Evolutionary conservation across 345 rosid genomes (phyloP).

Genomic region (Nephelium lappaceum): DNA sequence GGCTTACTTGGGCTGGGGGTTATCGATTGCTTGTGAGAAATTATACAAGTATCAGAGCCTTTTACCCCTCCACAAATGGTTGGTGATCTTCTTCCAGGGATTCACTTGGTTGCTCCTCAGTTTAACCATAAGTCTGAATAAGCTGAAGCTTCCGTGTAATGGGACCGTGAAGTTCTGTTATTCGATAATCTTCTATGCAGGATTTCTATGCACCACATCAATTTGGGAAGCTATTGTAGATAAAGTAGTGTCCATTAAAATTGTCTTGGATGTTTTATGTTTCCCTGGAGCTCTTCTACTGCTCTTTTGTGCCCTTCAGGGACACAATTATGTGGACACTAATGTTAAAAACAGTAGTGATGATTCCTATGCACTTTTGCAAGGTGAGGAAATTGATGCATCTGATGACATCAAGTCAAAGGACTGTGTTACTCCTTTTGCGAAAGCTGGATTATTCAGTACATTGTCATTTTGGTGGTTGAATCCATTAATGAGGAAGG

Average conservation of each 20-base stretch:
- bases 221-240: slow-evolving; percentile 21
- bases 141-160: slow-evolving; percentile 8
- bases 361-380: slow-evolving; percentile 36
- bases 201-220: slow-evolving; percentile 34
- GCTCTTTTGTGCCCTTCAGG: slow-evolving; percentile 23
- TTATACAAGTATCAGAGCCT: slow-evolving; percentile 16
- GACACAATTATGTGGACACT: background rate
- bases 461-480: slow-evolving; percentile 61
- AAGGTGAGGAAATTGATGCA: slow-evolving; percentile 26
- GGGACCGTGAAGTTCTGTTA: slow-evolving; percentile 19
- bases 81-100: slow-evolving; percentile 33
- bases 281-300: slow-evolving; percentile 42
- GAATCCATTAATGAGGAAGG: slow-evolving; percentile 54
- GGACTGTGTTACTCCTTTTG: slow-evolving; percentile 42
- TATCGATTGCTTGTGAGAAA: slow-evolving; percentile 31
- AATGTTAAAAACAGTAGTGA: background rate
- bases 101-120: slow-evolving; percentile 39
- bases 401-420: slow-evolving; percentile 9
- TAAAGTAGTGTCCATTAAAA: slow-evolving; percentile 10
- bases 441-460: slow-evolving; percentile 45
- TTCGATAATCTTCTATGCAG: slow-evolving; percentile 29
- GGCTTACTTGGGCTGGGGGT: slow-evolving; percentile 32
- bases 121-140: slow-evolving; percentile 25
- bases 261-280: slow-evolving; percentile 34
- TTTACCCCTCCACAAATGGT: slow-evolving; percentile 37